Base-by-base conservation (phyloP, 1,284 basidiomycete genomes). In the Gomphus bonarii region DNA sequence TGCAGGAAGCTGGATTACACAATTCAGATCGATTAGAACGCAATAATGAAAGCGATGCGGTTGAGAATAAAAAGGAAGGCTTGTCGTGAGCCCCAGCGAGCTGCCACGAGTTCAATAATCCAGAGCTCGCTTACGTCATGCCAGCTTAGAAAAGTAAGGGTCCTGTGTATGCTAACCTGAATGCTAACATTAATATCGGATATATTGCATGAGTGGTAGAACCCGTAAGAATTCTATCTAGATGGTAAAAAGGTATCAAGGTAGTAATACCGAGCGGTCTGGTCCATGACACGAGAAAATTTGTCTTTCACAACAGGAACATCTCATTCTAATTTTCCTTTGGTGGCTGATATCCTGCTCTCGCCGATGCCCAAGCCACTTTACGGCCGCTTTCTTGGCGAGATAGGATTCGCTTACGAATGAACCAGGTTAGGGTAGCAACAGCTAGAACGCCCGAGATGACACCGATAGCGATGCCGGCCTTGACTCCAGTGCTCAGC, bases 381-480 rank as follows among this genome's bases (percentile, higher is more conserved):
- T 33, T 33, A 14, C 33, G 36, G 8, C 5, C 28, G n/a, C 36
- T 31, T 42, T 20, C 25, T 33, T 25, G 22, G n/a, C 31, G 43
- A 18, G 54, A 55, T 42, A 59, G 52, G 35, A 55, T 44, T 75
- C 78, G 74, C 63, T 68, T 77, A 9, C 81, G 75, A 50, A 84
- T 65, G 60, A 76, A 75, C 72, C 73, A 83, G 1, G 74, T 67
- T 2, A 66, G 61, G 1, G 70, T 60, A 1, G 67, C 76, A 48
- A 79, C 55, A 10, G 70, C 67, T 2, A 74, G 56, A 7, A 85
- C 65, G 9, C 76, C 49, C 2, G 73, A 53, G 25, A 83, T 69
- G 55, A 81, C 71, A 18, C 79, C 83, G 55, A 85, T 57, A 18
- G 76, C 75, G 50, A 86, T 73, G 3, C 77, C 83, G 8, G 72